phyloP scores from a whole-genome alignment of 2,329 filamentous ascomycete genomes.

The Xylariaceae sp. region DNA sequence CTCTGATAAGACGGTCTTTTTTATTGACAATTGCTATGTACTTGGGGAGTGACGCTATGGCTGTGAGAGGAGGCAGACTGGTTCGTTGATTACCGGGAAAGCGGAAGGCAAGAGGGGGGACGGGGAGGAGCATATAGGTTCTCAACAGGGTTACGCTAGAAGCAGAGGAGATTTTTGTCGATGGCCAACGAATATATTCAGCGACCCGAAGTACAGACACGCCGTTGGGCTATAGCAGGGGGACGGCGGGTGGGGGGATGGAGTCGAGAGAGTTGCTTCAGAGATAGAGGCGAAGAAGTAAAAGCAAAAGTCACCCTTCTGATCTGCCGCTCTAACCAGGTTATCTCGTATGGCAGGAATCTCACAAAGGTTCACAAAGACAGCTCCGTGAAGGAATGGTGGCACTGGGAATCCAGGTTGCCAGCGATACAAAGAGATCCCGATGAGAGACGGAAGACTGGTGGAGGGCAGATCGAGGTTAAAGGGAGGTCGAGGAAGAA shows the following conservation, averaged over 20 bases:
- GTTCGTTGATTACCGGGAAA: background rate
- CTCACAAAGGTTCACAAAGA: no score
- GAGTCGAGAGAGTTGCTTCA: background rate
- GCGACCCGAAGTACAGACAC: background rate
- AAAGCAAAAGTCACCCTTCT: no score
- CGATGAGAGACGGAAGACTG: no score
- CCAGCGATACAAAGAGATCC: no score
- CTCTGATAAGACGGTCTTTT: slow-evolving; percentile 39
- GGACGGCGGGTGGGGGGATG: background rate
- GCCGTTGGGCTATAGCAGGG: background rate
- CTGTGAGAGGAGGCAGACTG: background rate
- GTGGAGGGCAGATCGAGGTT: no score
- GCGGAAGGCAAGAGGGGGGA: background rate
- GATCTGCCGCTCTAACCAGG: no score
- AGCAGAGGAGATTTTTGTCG: slow-evolving; percentile 6
- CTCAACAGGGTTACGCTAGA: slow-evolving; percentile 16
- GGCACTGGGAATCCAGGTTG: no score
- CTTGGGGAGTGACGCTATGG: slow-evolving; percentile 29
- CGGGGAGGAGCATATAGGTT: background rate
- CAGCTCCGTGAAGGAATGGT: no score
- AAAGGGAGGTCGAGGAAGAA: no score
- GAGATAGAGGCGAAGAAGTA: no score
- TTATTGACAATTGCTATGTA: slow-evolving; percentile 50
- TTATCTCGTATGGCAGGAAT: background rate
- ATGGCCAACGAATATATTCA: slow-evolving; percentile 5